These are phyloP conservation scores for Mariannaea elegans DNA, from an alignment of 2,329 filamentous ascomycete species.

Conservation along the genomic window DNA sequence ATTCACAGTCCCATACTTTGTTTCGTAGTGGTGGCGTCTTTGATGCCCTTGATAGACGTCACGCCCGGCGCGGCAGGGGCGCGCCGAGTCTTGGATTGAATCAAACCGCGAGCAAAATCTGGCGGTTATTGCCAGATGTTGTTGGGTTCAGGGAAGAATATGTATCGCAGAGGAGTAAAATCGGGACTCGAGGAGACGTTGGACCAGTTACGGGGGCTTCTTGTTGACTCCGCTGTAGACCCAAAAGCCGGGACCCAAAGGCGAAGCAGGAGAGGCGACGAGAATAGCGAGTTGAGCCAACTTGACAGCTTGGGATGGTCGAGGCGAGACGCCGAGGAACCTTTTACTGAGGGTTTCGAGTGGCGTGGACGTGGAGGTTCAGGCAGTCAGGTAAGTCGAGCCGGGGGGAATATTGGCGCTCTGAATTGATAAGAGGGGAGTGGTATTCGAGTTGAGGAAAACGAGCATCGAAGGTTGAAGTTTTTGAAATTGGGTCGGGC, in stretches of 20 bases:
- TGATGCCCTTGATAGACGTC: slow-evolving; percentile 33
- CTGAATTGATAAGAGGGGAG: slow-evolving; percentile 10
- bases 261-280: slow-evolving; percentile 80
- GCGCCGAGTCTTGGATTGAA: slow-evolving; percentile 46
- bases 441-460: slow-evolving; percentile 13
- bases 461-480: slow-evolving; percentile 20
- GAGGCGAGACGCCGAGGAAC: slow-evolving; percentile 31
- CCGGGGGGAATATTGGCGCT: slow-evolving; percentile 7
- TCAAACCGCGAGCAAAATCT: slow-evolving; percentile 40
- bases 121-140: slow-evolving; percentile 35
- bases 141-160: slow-evolving; percentile 17
- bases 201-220: slow-evolving; percentile 89
- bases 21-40: slow-evolving; percentile 26
- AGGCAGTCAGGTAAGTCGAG: slow-evolving; percentile 10
- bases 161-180: slow-evolving; percentile 9
- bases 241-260: slow-evolving; percentile 91
- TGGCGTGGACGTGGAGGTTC: slow-evolving; percentile 15
- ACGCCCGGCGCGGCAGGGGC: slow-evolving; percentile 49
- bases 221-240: slow-evolving; percentile 97
- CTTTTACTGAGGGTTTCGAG: slow-evolving; percentile 19
- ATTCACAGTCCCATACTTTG: slow-evolving; percentile 43
- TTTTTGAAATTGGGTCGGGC: slow-evolving; percentile 25
- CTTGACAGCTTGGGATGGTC: slow-evolving; percentile 73
- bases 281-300: slow-evolving; percentile 86
- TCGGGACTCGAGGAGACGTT: slow-evolving; percentile 20